Evolutionary conservation across 73 alveolate genomes (phyloP).

Genomic region (Effrenium voratum): DNA sequence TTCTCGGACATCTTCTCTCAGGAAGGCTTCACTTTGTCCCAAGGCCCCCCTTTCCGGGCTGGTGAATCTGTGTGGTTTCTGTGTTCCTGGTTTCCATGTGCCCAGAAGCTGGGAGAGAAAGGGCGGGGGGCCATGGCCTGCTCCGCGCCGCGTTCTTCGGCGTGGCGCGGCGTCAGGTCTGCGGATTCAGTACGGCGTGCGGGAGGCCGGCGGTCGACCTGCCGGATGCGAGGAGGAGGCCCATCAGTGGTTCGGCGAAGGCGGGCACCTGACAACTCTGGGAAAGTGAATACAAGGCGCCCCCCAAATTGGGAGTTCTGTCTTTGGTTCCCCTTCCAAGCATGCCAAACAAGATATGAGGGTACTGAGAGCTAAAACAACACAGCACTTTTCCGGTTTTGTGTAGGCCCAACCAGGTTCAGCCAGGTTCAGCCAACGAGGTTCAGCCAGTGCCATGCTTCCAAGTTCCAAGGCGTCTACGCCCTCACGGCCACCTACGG

Average conservation of each 20-base stretch:
- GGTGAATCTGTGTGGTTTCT: no score
- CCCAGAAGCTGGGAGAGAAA: no score
- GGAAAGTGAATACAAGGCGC: background rate
- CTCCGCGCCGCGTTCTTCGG: no score
- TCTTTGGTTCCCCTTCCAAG: background rate
- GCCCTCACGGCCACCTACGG: constrained; percentile 91
- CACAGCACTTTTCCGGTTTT: background rate
- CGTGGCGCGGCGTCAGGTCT: no score
- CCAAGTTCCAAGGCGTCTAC: constrained; percentile 14
- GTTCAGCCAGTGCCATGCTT: background rate
- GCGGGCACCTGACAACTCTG: background rate
- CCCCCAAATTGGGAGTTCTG: background rate
- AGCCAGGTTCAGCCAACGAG: background rate
- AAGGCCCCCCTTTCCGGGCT: no score
- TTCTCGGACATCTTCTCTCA: no score
- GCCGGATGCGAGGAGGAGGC: constrained; percentile 70
- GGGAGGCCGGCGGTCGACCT: constrained; percentile 87
- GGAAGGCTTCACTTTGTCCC: no score
- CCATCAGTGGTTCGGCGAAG: constrained; percentile 71
- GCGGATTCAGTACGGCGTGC: constrained; percentile 74
- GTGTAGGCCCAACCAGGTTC: background rate
- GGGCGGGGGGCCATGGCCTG: no score
- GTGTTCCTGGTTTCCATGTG: no score
- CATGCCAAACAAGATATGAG: background rate
- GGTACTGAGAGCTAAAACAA: background rate